These are phyloP conservation scores for Rhynchospora tenuis DNA, from an alignment of 176 grass and related monocot genomes.

Conservation along the genomic window DNA sequence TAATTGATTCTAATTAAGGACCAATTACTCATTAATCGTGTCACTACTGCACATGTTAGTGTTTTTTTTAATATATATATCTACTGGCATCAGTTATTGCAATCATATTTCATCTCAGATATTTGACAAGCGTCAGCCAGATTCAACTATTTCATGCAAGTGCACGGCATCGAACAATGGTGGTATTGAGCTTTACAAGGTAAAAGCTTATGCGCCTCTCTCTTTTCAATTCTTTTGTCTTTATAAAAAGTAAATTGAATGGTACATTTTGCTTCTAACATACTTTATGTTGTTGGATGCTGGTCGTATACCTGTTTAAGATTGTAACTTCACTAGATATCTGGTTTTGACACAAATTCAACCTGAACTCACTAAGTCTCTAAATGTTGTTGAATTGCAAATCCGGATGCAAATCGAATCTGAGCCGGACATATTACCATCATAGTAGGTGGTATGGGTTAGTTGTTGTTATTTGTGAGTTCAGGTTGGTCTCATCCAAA, in stretches of 20 bases:
- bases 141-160: constrained; percentile 59
- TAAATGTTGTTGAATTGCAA: background rate
- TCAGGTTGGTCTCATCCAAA: background rate
- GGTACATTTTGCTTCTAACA: background rate
- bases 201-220: constrained; percentile 15
- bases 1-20: background rate
- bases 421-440: background rate
- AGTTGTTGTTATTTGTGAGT: background rate
- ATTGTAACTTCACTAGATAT: background rate
- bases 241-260: background rate
- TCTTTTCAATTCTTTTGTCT: background rate
- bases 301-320: background rate
- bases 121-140: constrained; percentile 43
- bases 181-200: constrained; percentile 49
- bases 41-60: background rate
- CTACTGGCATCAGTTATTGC: background rate
- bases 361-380: background rate
- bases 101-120: constrained; percentile 26
- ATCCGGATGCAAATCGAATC: background rate
- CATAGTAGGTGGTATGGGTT: background rate
- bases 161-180: constrained; percentile 44
- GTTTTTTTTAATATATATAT: background rate
- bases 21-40: background rate
- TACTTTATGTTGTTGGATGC: background rate
- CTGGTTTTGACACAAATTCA: background rate